Conservation (phyloP, 208 protist genomes). For the Borovskyia barvae region DNA sequence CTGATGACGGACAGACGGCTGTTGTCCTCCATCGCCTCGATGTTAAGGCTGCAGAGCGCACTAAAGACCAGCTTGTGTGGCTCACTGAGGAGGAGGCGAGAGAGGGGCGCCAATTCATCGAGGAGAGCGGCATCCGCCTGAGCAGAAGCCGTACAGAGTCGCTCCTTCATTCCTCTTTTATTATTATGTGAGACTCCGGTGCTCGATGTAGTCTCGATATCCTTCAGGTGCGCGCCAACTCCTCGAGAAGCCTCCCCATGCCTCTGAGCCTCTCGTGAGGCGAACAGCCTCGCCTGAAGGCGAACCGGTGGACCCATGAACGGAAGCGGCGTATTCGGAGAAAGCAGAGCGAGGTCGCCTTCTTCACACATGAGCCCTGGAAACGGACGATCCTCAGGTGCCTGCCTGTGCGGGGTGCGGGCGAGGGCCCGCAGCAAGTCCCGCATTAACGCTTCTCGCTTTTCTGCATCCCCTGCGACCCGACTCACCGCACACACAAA, state of each 20-base stretch:
- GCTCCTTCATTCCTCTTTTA: no score
- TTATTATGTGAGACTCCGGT: no score
- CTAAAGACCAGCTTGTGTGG: conserved; percentile 74
- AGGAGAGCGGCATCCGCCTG: conserved; percentile 16
- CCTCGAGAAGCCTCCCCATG: no score
- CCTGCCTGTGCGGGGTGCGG: conserved; percentile 41
- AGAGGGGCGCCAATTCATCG: conserved; percentile 33
- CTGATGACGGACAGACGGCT: conserved; percentile 67
- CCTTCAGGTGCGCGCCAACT: no score
- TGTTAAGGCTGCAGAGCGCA: conserved; percentile 55
- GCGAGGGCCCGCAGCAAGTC: conserved; percentile 44
- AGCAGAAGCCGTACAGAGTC: no score
- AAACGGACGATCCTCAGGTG: conserved; percentile 52
- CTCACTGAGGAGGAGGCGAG: conserved; percentile 42
- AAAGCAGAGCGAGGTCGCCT: conserved; percentile 36
- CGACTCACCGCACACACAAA: conserved; percentile 21
- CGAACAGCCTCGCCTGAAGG: conserved; percentile 25
- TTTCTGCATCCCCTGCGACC: conserved; percentile 1
- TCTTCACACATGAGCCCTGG: conserved; percentile 34
- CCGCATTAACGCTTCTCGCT: conserved; percentile 13
- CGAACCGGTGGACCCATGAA: conserved; percentile 35
- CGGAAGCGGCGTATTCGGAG: conserved; percentile 31
- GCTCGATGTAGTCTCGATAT: no score
- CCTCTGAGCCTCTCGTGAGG: no score
- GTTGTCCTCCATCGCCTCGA: conserved; percentile 62